A percentile compares a stretch with the other conserved stretches of the same genome.
These are phyloP conservation scores for Brassica incana DNA, from an alignment of 345 rosid species.

Conservation along the genomic window DNA sequence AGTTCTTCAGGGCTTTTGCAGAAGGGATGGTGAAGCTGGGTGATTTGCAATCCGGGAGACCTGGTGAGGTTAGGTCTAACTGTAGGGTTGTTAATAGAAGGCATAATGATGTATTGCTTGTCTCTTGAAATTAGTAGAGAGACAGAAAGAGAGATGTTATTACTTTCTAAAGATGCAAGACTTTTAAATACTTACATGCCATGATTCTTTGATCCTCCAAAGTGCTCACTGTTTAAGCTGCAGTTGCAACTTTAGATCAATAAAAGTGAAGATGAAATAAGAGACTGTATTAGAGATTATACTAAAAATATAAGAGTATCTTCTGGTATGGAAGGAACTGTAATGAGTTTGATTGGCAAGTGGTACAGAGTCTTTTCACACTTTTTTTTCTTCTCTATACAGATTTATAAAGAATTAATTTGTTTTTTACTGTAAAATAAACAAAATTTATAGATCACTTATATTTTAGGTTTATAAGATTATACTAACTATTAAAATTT, in stretches of 20 bases:
- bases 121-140: conserved; percentile 3
- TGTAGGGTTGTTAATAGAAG: conserved; percentile 63
- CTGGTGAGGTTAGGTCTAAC: conserved; percentile 70
- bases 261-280: neutral
- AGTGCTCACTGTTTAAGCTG: neutral
- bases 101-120: conserved; percentile 29
- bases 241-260: neutral
- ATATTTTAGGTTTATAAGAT: too few relatives aligned
- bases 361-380: too few relatives aligned
- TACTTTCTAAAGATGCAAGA: neutral
- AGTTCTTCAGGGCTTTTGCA: conserved; percentile 63
- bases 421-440: neutral
- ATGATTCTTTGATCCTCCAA: neutral
- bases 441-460: too few relatives aligned
- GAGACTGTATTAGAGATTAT: neutral
- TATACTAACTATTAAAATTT: too few relatives aligned
- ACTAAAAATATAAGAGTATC: neutral
- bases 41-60: conserved; percentile 65
- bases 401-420: neutral
- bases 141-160: neutral
- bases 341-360: neutral
- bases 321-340: neutral
- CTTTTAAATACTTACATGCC: neutral
- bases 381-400: neutral
- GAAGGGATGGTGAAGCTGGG: conserved; percentile 91